Conservation (phyloP, 2,329 filamentous ascomycete genomes). For the Cordyceps cicadae region DNA sequence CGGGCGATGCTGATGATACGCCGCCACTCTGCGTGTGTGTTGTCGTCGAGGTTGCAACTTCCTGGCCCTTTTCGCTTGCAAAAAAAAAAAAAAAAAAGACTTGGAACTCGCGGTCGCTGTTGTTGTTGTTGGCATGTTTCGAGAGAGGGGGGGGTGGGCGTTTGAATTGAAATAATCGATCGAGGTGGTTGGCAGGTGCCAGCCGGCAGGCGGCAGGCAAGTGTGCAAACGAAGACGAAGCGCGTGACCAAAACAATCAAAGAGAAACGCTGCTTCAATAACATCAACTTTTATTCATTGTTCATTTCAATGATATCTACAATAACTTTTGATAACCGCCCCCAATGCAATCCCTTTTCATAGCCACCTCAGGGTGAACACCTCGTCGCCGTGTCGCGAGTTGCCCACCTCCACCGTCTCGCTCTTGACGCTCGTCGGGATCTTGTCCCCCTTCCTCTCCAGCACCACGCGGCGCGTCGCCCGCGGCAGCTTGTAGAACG, state of each 20-base stretch:
- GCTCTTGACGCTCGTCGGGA: constrained; percentile 30
- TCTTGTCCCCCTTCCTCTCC: constrained; percentile 31
- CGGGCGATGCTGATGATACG: neutral
- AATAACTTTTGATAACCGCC: no score
- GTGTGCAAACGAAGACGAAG: neutral
- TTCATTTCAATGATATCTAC: no score
- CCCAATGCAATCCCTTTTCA: neutral
- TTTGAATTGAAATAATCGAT: neutral
- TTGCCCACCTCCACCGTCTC: constrained; percentile 36
- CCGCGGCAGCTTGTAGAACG: constrained; percentile 41
- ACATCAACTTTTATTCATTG: no score
- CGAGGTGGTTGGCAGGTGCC: neutral
- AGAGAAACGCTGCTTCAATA: no score
- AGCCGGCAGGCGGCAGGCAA: neutral
- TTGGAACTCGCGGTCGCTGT: neutral
- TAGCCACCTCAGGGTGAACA: constrained; percentile 34
- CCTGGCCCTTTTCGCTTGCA: no score
- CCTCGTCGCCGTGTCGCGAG: constrained; percentile 31
- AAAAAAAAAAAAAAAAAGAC: no score
- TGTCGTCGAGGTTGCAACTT: neutral
- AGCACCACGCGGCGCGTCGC: constrained; percentile 23
- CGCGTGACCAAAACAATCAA: no score
- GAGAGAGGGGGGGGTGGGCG: neutral
- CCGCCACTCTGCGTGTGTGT: no score
- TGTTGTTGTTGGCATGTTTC: neutral